A percentile compares a stretch with the other conserved stretches of the same genome.
These are phyloP conservation scores for Rhodotorula toruloides DNA, from an alignment of 768 basidiomycete genomes.

Conservation along the genomic window DNA sequence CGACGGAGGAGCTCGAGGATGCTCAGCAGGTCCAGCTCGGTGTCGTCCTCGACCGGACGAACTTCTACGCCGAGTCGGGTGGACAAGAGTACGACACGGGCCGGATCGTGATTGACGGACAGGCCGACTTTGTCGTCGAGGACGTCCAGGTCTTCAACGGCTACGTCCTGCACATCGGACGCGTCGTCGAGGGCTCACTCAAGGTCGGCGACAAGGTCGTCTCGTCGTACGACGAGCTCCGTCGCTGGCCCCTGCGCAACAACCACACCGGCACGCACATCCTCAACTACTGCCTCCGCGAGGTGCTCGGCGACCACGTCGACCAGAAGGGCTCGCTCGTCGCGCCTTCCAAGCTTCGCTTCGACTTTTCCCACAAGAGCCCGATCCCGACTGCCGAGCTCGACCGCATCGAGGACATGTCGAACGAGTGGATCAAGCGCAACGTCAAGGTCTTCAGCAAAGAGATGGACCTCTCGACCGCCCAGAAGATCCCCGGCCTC, in stretches of 20 bases:
- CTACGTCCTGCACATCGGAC: conserved; percentile 88
- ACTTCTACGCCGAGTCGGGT: conserved; percentile 95
- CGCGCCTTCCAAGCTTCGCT: conserved; percentile 88
- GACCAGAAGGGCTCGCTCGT: conserved; percentile 98
- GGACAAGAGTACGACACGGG: conserved; percentile 98
- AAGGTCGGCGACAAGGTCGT: conserved; percentile 74
- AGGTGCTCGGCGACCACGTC: conserved; percentile 91
- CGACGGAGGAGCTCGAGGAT: conserved; percentile 47
- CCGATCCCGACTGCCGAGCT: conserved; percentile 73
- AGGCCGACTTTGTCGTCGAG: conserved; percentile 84
- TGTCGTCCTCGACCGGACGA: conserved; percentile 80
- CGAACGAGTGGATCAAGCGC: conserved; percentile 79
- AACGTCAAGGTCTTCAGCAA: conserved; percentile 85
- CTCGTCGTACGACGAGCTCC: conserved; percentile 88
- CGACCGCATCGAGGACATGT: conserved; percentile 72
- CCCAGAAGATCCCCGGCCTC: conserved; percentile 83
- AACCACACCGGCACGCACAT: conserved; percentile 99
- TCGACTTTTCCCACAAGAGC: conserved; percentile 96
- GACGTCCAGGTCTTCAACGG: conserved; percentile 93
- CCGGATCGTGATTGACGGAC: conserved; percentile 83
- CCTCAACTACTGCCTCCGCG: conserved; percentile 86
- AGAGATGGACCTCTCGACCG: conserved; percentile 70
- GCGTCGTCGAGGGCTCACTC: conserved; percentile 79
- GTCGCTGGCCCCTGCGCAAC: conserved; percentile 90
- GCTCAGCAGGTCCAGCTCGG: conserved; percentile 59